A percentile compares a stretch with the other conserved stretches of the same genome.
Conservation (phyloP, 2,329 filamentous ascomycete genomes). For the Fusarium nisikadoi region DNA sequence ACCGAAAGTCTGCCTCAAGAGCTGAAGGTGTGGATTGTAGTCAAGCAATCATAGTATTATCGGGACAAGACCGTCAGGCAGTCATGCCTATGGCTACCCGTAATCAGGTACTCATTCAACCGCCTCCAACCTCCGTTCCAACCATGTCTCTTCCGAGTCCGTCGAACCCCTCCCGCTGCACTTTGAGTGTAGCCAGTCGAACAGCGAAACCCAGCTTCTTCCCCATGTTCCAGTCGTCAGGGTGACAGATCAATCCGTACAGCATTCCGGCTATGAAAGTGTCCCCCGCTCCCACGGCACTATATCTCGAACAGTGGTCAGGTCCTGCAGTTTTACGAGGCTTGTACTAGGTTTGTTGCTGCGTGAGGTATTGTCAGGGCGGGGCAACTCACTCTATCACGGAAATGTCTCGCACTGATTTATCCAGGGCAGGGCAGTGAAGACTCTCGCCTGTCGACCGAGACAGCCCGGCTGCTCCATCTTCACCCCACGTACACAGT, state of each 20-base stretch:
- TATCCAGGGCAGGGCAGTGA: slow-evolving; percentile 54
- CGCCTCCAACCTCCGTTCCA: slow-evolving; percentile 26
- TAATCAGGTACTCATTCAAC: slow-evolving; percentile 17
- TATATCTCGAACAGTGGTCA: slow-evolving; percentile 50
- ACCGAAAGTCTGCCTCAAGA: slow-evolving; percentile 14
- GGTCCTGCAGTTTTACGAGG: slow-evolving; percentile 30
- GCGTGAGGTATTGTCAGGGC: slow-evolving; percentile 11
- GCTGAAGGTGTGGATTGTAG: slow-evolving; percentile 23
- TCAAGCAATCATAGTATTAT: slow-evolving; percentile 29
- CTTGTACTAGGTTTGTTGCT: slow-evolving; percentile 18
- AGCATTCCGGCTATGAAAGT: slow-evolving; percentile 80
- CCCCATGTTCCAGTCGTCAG: slow-evolving; percentile 59
- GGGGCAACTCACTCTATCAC: slow-evolving; percentile 71
- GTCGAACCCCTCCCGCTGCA: slow-evolving; percentile 73
- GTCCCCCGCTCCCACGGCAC: slow-evolving; percentile 78
- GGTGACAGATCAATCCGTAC: slow-evolving; percentile 66
- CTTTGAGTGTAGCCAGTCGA: slow-evolving; percentile 73
- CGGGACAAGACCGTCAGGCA: slow-evolving; percentile 19
- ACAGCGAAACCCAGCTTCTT: slow-evolving; percentile 70
- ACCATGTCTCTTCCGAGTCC: slow-evolving; percentile 55
- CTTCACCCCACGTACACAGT: slow-evolving; percentile 69
- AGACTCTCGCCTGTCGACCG: slow-evolving; percentile 43
- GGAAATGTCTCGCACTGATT: slow-evolving; percentile 51
- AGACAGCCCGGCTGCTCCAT: slow-evolving; percentile 55
- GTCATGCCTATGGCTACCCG: slow-evolving; percentile 3